These are phyloP conservation scores for Actinidia polygama DNA, from an alignment of 179 eudicot genomes.

Conservation along the genomic window DNA sequence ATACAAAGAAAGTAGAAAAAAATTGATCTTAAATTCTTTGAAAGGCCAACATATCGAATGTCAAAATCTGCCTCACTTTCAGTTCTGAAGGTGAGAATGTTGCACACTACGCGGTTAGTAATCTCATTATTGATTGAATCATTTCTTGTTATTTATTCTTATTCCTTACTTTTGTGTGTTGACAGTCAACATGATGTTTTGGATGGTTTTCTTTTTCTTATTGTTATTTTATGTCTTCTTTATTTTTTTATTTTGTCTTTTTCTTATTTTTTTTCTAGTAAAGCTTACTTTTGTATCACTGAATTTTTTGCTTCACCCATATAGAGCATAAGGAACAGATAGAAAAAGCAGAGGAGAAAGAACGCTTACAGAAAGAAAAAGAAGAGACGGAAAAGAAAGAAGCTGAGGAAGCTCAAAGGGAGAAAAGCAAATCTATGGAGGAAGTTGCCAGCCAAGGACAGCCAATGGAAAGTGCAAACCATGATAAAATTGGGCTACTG, in stretches of 20 bases:
- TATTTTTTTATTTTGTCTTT: background rate
- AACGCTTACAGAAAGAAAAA: constrained; percentile 81
- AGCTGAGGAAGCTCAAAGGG: constrained; percentile 52
- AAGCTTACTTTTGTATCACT: background rate
- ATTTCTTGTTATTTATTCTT: background rate
- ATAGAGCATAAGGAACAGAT: constrained; percentile 87
- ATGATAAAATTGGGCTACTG: constrained; percentile 42
- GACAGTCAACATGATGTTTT: background rate
- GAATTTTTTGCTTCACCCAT: constrained; percentile 9
- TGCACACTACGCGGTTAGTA: background rate
- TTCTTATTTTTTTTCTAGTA: background rate
- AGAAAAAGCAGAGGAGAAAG: constrained; percentile 94
- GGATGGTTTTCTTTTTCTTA: background rate
- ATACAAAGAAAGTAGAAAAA: no score
- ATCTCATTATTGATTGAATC: background rate
- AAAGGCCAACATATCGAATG: background rate
- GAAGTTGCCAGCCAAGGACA: constrained; percentile 42
- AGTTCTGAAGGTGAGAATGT: background rate
- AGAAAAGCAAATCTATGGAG: constrained; percentile 39
- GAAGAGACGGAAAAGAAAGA: constrained; percentile 79
- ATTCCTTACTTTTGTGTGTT: background rate
- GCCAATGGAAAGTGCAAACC: constrained; percentile 38
- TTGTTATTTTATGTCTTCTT: background rate
- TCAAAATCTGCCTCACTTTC: background rate
- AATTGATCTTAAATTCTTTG: no score